Evolutionary conservation across 345 rosid genomes (phyloP).

Genomic region (Lepidium sativum): DNA sequence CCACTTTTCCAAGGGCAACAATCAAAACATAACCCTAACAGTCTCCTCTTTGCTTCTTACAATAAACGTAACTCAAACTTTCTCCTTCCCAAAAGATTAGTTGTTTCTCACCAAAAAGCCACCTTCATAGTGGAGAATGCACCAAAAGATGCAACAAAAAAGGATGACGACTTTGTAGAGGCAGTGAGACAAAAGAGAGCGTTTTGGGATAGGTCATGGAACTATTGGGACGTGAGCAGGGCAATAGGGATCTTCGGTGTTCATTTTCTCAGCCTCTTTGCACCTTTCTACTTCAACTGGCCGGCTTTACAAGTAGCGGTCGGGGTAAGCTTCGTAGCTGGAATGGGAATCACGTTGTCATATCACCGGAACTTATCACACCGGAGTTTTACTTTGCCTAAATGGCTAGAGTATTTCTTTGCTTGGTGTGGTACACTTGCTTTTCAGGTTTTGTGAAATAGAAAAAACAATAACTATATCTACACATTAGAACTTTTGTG

Average conservation of each 20-base stretch:
- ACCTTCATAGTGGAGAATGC: background rate
- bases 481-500: background rate
- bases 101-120: background rate
- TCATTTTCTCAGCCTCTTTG: constrained; percentile 50
- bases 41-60: background rate
- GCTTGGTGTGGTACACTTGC: constrained; percentile 15
- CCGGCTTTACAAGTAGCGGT: constrained; percentile 43
- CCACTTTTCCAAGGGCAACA: background rate
- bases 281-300: constrained; percentile 59
- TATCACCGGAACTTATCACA: constrained; percentile 9
- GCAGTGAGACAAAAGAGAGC: constrained; percentile 32
- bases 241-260: constrained; percentile 33
- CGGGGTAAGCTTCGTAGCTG: background rate
- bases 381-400: constrained; percentile 6
- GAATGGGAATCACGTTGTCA: background rate
- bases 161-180: background rate
- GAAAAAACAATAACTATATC: background rate
- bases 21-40: background rate
- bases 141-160: background rate
- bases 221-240: constrained; percentile 34
- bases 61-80: background rate
- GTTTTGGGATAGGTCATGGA: constrained; percentile 44
- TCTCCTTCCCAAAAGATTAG: background rate
- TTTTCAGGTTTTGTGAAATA: background rate
- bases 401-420: constrained; percentile 9